Evolutionary conservation across 352 stramenopile genomes (phyloP), one percentile per base, ranked within the genome.

Genomic region (Pythium folliculosum): DNA sequence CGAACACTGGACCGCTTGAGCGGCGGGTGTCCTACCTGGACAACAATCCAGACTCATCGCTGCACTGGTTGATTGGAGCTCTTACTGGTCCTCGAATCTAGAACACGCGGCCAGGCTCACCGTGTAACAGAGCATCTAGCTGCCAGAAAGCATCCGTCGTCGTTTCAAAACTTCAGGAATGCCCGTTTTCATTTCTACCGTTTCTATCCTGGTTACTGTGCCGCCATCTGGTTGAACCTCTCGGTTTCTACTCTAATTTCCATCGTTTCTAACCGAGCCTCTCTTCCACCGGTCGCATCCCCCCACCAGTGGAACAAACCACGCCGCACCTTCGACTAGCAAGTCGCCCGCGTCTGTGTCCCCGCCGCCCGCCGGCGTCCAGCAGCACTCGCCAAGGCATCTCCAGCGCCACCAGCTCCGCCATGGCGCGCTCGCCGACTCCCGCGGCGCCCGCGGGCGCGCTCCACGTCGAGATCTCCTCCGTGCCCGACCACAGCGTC

Each of bases 391-490:
- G n/a, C n/a, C n/a, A n/a, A n/a, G n/a, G n/a, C n/a, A n/a, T n/a
- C n/a, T n/a, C n/a, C n/a, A n/a, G n/a, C n/a, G n/a, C n/a, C n/a
- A n/a, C 23, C 49, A 56, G 14, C 35, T 56, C 22, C 49, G 49
- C 49, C 22, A 63, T 63, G 57, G 25, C 44, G 27, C 57, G 57
- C 44, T 45, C 51, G 17, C 51, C 51, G 25, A 16, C 14, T 21
- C 40, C 40, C 3, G 14, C 48, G 49, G 37, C 38, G 7, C 30
- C 60, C 23, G n/a, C n/a, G n/a, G 37, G 35, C 35, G 35, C 48
- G 4, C 40, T 73, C 13, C 64, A 64, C 10, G 54, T 70, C 8
- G 51, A 64, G 22, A 51, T 71, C 51, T 53, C 40, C 7, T 17
- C 47, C 4, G 19, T 40, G 17, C n/a, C 40, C 1, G 40, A n/a